phyloP scores from a whole-genome alignment of 2,329 filamentous ascomycete species.

The Ophidiomyces ophidiicola region DNA sequence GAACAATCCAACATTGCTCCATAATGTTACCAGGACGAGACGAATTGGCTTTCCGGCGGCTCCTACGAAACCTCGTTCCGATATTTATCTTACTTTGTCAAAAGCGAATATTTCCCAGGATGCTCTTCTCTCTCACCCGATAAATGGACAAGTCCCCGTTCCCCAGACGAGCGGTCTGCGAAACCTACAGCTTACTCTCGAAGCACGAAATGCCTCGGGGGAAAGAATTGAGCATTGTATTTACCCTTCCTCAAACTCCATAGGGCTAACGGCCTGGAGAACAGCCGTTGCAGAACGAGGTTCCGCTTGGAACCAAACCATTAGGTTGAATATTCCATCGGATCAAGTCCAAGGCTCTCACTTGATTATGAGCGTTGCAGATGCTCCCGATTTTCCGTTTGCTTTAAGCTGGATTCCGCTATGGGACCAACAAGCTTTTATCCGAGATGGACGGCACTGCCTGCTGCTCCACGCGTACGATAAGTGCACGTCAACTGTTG shows the following conservation, averaged over 20 bases:
- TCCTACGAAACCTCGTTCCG: conserved; percentile 74
- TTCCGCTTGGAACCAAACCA: conserved; percentile 75
- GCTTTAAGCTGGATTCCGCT: conserved; percentile 85
- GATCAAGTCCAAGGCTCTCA: conserved; percentile 73
- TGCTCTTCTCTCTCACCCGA: conserved; percentile 52
- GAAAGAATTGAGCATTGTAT: conserved; percentile 82
- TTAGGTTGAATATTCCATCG: conserved; percentile 66
- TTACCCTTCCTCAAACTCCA: conserved; percentile 68
- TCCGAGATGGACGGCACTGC: conserved; percentile 70
- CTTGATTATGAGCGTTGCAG: conserved; percentile 77
- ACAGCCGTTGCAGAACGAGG: conserved; percentile 69
- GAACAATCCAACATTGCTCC: conserved; percentile 74
- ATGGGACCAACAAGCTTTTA: conserved; percentile 85
- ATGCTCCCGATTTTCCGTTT: conserved; percentile 77
- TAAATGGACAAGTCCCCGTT: conserved; percentile 68
- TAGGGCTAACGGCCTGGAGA: conserved; percentile 72
- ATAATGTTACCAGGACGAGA: conserved; percentile 65
- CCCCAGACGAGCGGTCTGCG: conserved; percentile 51
- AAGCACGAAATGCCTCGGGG: conserved; percentile 68
- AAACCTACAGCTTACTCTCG: conserved; percentile 78
- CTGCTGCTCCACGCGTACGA: conserved; percentile 83
- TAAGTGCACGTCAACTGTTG: conserved; percentile 65
- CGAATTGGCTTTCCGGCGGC: conserved; percentile 92
- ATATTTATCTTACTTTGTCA: conserved; percentile 83
- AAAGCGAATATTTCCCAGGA: conserved; percentile 64